A percentile compares a stretch with the other conserved stretches of the same genome.
These are phyloP conservation scores for Trichoderma semiorbis DNA, from an alignment of 2,329 filamentous ascomycete species.

Conservation along the genomic window DNA sequence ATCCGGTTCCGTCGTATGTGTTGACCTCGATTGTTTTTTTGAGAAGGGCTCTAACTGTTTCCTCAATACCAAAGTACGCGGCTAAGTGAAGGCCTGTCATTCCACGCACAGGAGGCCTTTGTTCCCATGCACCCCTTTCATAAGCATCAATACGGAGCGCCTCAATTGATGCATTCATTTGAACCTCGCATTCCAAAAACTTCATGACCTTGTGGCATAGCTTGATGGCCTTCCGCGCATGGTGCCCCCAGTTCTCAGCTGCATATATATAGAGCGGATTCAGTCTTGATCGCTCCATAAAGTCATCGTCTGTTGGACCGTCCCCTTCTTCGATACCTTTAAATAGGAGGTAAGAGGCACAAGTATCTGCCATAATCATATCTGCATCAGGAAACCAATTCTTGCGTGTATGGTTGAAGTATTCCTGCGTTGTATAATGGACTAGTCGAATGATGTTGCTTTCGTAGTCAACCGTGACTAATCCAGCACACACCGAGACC, in stretches of 20 bases:
- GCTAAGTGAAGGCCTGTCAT: background rate
- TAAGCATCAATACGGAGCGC: too few relatives aligned
- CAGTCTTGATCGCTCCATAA: background rate
- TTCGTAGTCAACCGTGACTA: background rate
- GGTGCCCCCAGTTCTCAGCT: background rate
- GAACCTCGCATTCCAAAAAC: background rate
- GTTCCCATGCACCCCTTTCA: too few relatives aligned
- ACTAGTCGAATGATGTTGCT: background rate
- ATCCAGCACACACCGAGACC: background rate
- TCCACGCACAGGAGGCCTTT: too few relatives aligned
- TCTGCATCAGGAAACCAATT: background rate
- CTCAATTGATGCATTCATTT: background rate
- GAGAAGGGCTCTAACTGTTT: background rate
- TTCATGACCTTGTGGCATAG: background rate
- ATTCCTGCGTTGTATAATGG: constrained; percentile 3
- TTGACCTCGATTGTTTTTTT: background rate
- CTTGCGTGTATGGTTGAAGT: background rate
- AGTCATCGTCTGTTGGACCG: rapidly evolving
- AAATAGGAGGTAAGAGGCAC: background rate
- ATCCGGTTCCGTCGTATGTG: rapidly evolving
- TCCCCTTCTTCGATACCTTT: background rate
- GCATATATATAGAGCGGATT: background rate
- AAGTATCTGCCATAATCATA: background rate
- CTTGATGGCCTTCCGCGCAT: background rate
- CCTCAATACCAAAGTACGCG: background rate